A percentile compares a stretch with the other conserved stretches of the same genome.
Conservation (phyloP, 495 filamentous ascomycete species). For the Podospora pseudopauciseta region DNA sequence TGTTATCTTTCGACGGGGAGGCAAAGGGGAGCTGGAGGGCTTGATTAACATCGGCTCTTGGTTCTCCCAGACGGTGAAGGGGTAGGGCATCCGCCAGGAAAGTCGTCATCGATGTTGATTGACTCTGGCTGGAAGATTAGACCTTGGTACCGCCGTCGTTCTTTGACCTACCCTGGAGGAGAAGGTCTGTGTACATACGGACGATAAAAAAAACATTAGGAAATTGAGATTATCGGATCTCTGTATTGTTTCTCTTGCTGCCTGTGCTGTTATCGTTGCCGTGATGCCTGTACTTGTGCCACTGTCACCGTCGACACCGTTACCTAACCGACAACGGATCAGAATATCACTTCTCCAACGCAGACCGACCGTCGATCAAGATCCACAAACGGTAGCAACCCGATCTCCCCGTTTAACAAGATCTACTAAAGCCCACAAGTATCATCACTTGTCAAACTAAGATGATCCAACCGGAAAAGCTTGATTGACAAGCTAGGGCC, state of each 20-base stretch:
- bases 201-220: not conserved
- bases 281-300: not conserved
- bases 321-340: not conserved
- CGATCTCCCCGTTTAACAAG: not conserved
- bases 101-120: not conserved
- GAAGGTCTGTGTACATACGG: not conserved
- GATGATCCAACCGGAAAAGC: not conserved
- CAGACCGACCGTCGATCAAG: not conserved
- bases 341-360: not conserved
- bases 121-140: not conserved
- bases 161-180: not conserved
- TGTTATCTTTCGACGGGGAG: not conserved
- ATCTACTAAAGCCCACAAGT: not conserved
- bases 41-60: not conserved
- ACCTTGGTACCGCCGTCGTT: not conserved
- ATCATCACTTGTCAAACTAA: not conserved
- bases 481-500: not conserved
- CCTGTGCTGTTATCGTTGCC: not conserved
- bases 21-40: not conserved
- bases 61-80: not conserved
- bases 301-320: not conserved
- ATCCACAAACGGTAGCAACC: not conserved
- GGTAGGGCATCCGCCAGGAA: not conserved
- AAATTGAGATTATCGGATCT: not conserved
- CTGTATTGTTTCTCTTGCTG: not conserved